Base-by-base conservation (phyloP, 148 eudicot genomes). In the Heliosperma pusillum region DNA sequence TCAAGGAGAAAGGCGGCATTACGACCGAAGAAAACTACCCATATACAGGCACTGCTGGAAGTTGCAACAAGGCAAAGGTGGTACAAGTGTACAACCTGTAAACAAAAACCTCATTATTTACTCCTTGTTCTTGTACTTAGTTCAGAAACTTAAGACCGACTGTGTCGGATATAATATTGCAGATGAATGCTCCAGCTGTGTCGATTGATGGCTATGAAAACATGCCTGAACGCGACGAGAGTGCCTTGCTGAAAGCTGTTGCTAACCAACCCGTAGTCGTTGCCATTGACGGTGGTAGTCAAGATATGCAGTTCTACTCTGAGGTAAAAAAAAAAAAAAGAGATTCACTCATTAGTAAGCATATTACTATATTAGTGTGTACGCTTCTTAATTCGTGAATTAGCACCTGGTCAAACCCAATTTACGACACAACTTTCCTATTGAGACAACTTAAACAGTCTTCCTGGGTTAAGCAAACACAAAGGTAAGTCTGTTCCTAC, bases 241-340 rank as follows among this genome's bases (percentile, higher is more conserved):
- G 55, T 4, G 91, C 94, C 57, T 79, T 93, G 56, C 58, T 70
- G 53, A 88, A 89, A 82, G 98, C 94, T 63, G 97, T 72, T 29
- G 94, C 94, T 25, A 83, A 89, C 52, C 98, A 93, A 74, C 98
- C 98, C n/a, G 74, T 91, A 1, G 75, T 96, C 10, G 94, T 89
- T 0, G 91, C 91, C 66, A 89, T 93, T 21, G 93, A 93, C 24
- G 94, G 92, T 2, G 84, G 84, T 11, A 82, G 88, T 66, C 67
- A 79, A n/a, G 89, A 86, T 80, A 78, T 88, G 76, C 97, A 89
- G 83, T 84, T 86, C 83, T 89, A 91, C 63, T 85, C 86, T 0
- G 88, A 85, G 93, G 97, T 89, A 86, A 63, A 10, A 13, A 11
- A 7, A n/a, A n/a, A n/a, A n/a, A n/a, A n/a, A n/a, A 36, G 8